Base-by-base conservation (phyloP, 1,139 yeast species). In the Petasospora rhodanensis region DNA sequence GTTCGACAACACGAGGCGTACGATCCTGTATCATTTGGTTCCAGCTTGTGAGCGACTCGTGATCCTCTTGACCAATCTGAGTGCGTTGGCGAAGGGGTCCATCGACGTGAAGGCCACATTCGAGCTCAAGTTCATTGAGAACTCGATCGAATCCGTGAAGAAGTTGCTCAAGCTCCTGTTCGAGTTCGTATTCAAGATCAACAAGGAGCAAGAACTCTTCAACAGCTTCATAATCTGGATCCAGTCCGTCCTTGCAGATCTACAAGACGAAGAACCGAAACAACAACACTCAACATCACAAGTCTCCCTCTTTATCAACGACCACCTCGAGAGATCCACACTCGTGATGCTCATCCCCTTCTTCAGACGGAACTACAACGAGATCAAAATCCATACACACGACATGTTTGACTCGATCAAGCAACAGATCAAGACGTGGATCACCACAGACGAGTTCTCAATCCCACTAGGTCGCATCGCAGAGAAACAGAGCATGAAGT, bases 11-110 rank as follows among this genome's bases (percentile, higher is more conserved):
- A 54, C 68, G 1, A 57, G 77, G 33, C 67, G 70, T 39, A 50
- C 60, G 1, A 43, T 74, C 2, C 73, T 72, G 43, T 67, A 71
- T 29, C 68, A 69, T 36, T 42, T 80, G 14, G 62, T 81, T 1
- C 76, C 83, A 1, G 70, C 72, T 0, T 49, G 73, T 28, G 93
- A 84, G 42, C 66, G 82, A 35, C 44, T 79, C 15, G 54, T 81
- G 1, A 55, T 77, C 0, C 50, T 75, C n/a, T 46, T 76, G 2
- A 66, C 69, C 22, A 64, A 69, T 17, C 48, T 80, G 22, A 59
- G 61, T 14, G 74, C 80, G 2, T 13, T 34, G 1, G 14, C 38
- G 2, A 36, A 29, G 18, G 29, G 37, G 4, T 55, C 72, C 1
- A 52, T 58, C 18, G 58, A 54, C 28, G 32, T 30, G 7, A 28